phyloP scores from a whole-genome alignment of 208 protist genomes.

The Leishmania major region DNA sequence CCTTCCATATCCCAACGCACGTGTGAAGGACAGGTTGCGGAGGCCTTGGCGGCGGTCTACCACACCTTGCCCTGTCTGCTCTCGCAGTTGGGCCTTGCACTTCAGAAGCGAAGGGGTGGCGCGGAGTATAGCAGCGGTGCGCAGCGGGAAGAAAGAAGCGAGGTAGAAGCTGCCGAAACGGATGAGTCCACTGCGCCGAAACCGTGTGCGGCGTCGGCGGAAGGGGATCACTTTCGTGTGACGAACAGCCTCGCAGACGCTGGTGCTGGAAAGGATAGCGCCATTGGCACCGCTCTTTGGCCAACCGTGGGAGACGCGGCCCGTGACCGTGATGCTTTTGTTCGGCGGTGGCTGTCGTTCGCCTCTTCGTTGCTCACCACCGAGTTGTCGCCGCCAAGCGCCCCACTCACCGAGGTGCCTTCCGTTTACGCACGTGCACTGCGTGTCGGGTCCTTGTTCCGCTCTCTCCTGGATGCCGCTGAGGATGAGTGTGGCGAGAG shows the following conservation, averaged over 20 bases:
- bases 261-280: neutral
- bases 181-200: no score
- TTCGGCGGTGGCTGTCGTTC: slow-evolving; percentile 1
- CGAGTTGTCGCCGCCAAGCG: neutral
- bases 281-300: neutral
- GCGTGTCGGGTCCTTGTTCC: slow-evolving; percentile 2
- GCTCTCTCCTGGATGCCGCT: neutral
- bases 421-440: slow-evolving; percentile 4
- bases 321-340: neutral
- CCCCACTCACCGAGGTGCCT: neutral
- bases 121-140: neutral
- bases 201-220: neutral
- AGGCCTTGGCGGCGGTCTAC: slow-evolving; percentile 5
- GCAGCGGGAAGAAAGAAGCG: neutral
- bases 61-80: slow-evolving; percentile 9
- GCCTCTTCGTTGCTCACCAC: neutral
- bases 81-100: neutral
- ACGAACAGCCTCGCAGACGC: neutral
- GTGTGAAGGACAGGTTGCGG: neutral
- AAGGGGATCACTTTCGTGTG: neutral
- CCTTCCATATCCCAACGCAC: neutral
- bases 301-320: neutral
- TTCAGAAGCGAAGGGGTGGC: neutral
- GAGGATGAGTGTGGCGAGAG: neutral
- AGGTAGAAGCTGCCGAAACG: neutral